phyloP scores from a whole-genome alignment of 306 rosid species.

The Casuarina equisetifolia region DNA sequence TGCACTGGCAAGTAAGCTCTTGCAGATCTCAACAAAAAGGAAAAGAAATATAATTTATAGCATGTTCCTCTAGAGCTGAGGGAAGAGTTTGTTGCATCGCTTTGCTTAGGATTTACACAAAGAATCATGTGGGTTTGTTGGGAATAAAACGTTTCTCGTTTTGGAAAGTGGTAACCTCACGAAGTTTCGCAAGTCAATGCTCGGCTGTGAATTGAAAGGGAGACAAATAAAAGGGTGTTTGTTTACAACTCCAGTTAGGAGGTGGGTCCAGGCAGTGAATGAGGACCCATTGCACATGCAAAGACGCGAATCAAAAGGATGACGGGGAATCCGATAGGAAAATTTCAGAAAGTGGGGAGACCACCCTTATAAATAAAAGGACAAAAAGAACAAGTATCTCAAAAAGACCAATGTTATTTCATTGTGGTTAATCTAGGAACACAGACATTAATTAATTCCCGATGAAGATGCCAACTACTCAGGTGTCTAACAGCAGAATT shows the following conservation, averaged over 20 bases:
- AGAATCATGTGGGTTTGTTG: not conserved
- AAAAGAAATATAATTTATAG: too few species aligned
- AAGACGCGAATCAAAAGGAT: not conserved
- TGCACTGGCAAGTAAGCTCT: too few species aligned
- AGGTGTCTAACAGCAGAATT: not conserved
- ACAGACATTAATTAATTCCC: not conserved
- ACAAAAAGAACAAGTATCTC: not conserved
- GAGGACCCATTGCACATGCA: not conserved
- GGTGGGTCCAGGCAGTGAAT: too few species aligned
- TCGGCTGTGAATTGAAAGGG: too few species aligned
- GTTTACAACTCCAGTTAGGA: too few species aligned
- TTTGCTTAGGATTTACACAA: not conserved
- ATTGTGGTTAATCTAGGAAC: not conserved
- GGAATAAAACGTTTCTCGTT: too few species aligned
- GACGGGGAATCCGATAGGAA: not conserved
- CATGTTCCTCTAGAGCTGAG: too few species aligned
- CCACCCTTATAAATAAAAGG: not conserved
- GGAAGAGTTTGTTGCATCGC: not conserved
- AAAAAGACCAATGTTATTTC: not conserved
- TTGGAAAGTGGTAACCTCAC: not conserved
- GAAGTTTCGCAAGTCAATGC: too few species aligned
- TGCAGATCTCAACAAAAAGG: too few species aligned
- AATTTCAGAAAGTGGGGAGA: not conserved
- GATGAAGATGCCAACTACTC: not conserved
- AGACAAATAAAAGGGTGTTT: too few species aligned